Evolutionary conservation across 1,284 basidiomycete species (phyloP).

Genomic region (Malassezia furfur): DNA sequence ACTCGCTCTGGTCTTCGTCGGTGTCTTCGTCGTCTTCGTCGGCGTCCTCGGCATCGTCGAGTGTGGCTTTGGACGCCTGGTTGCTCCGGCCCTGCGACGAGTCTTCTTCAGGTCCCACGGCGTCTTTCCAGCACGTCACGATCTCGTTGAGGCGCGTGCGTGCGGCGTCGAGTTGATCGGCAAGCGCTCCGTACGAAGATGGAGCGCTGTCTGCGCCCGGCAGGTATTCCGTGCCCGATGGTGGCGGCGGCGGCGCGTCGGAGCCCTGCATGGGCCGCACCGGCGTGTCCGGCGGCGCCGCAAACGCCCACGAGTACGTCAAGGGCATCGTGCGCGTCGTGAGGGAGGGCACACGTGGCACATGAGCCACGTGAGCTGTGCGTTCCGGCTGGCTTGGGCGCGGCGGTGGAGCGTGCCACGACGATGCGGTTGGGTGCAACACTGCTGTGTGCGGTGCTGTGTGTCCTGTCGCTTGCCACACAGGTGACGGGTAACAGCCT

Average conservation of each 20-base stretch:
- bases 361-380: not conserved
- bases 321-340: not conserved
- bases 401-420: not conserved
- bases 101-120: conserved; percentile 14
- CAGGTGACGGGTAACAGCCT: not conserved
- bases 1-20: not conserved
- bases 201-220: not conserved
- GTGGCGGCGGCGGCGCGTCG: not conserved
- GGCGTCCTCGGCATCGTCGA: not conserved
- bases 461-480: not conserved
- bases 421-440: conserved; percentile 12
- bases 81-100: conserved; percentile 10
- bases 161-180: conserved; percentile 3
- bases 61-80: not conserved
- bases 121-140: conserved; percentile 16
- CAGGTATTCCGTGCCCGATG: not conserved
- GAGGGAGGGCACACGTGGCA: conserved; percentile 5
- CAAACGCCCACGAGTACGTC: conserved; percentile 3
- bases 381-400: not conserved
- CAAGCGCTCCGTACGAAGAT: not conserved
- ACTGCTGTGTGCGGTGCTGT: conserved; percentile 4
- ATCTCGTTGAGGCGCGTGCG: conserved; percentile 9
- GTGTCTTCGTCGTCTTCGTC: not conserved
- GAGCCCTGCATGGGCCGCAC: not conserved
- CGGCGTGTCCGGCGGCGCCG: not conserved